Evolutionary conservation across 2,329 filamentous ascomycete species (phyloP), one percentile per base, ranked within the genome.

Genomic region (Fusarium buharicum): DNA sequence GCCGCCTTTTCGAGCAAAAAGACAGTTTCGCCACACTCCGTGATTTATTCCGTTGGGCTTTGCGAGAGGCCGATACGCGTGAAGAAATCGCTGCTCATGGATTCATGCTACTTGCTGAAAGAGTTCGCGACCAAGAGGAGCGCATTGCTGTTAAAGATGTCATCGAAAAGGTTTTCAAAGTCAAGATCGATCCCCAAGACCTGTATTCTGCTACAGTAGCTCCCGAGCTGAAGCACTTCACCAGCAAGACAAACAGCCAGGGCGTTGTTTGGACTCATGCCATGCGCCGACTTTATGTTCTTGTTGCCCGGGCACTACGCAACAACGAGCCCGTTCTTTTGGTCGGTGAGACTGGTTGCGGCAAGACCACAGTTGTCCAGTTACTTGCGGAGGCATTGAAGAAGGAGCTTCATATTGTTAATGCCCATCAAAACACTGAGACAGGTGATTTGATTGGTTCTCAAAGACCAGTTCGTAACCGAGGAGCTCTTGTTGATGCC

Each of bases 371-470:
- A 3, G 91, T 99, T 7, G 96, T 92, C 67, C 95, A 99, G 74
- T 84, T 97, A 72, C 84, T 98, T 49, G 93, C 95, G 4, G 90
- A 96, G 70, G 90, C 91, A 4, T 84, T 92, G 61, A 81, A 82
- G 14, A 92, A 90, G 69, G 81, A 91, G 62, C 80, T 99, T 34
- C 88, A 93, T 66, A 95, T 94, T 67, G 90, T 99, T 71, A 99
- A 99, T 73, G 95, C 96, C 3, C 96, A 99, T 76, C 94, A 98
- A 68, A 99, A 99, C 66, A 93, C 95, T 0, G 96, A 99, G 75
- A 98, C 96, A 0, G 94, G 95, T 14, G 95, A 99, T 75, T 82
- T 99, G 11, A 98, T 99, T 65, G 95, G 95, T 64, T 95, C 95
- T 4, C 95, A 99, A 75, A 82, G 95, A 57, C 95, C 95, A 4